phyloP scores from a whole-genome alignment of 352 stramenopile genomes.

The Plasmopara halstedii region DNA sequence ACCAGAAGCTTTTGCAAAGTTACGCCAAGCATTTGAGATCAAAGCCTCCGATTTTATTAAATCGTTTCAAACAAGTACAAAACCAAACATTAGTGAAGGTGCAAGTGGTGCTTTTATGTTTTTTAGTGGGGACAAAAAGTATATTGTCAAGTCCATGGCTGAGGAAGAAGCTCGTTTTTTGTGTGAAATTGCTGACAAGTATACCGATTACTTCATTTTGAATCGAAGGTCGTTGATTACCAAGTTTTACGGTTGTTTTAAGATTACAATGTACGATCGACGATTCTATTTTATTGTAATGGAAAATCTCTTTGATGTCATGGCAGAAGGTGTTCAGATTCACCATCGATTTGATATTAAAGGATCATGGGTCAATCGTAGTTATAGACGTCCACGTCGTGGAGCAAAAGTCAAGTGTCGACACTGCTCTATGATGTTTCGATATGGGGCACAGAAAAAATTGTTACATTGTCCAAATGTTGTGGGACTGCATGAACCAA shows the following conservation, averaged over 20 bases:
- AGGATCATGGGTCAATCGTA: constrained; percentile 86
- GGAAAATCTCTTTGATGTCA: constrained; percentile 86
- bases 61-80: constrained; percentile 78
- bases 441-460: constrained; percentile 59
- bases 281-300: constrained; percentile 91
- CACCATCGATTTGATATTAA: constrained; percentile 89
- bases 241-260: constrained; percentile 88
- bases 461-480: constrained; percentile 72
- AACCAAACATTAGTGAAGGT: constrained; percentile 87
- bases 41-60: constrained; percentile 49
- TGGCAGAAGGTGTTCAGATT: constrained; percentile 55
- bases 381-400: constrained; percentile 61
- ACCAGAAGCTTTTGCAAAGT: constrained; percentile 60
- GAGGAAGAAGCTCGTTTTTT: constrained; percentile 76
- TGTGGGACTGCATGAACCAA: constrained; percentile 70
- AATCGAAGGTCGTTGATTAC: constrained; percentile 75
- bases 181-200: constrained; percentile 76
- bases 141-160: constrained; percentile 89
- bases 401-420: constrained; percentile 79
- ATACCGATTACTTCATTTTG: constrained; percentile 76
- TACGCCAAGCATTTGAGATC: constrained; percentile 67
- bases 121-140: constrained; percentile 84
- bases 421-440: constrained; percentile 84
- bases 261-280: constrained; percentile 85
- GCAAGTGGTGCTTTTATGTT: constrained; percentile 89